A percentile compares a stretch with the other conserved stretches of the same genome.
Conservation (phyloP, 805 yeast genomes). For the Nakazawaea holstii region DNA sequence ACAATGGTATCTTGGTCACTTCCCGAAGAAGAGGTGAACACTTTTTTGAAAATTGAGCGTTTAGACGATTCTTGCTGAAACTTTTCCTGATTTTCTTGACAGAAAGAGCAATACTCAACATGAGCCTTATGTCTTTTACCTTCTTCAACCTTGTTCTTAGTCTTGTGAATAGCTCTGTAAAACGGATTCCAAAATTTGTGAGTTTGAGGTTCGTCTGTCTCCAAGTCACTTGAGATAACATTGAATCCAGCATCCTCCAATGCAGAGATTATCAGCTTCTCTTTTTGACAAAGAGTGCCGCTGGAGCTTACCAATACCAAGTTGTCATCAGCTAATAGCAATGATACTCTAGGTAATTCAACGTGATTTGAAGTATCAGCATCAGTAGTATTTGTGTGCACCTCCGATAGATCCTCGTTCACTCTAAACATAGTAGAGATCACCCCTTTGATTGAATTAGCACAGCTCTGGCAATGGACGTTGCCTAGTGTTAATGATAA, state of each 20-base stretch:
- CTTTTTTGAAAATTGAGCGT: constrained; percentile 10
- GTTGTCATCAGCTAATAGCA: constrained; percentile 20
- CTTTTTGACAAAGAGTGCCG: constrained; percentile 14
- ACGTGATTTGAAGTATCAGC: background rate
- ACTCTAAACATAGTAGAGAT: constrained; percentile 20
- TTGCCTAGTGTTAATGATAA: constrained; percentile 31
- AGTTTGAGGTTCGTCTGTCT: constrained; percentile 8
- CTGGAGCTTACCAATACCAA: constrained; percentile 23
- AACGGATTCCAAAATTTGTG: constrained; percentile 15
- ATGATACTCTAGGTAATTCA: constrained; percentile 14
- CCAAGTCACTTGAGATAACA: constrained; percentile 29
- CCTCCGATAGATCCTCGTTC: constrained; percentile 15
- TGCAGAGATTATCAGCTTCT: constrained; percentile 21
- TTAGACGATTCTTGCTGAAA: constrained; percentile 14
- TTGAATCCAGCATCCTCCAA: constrained; percentile 34
- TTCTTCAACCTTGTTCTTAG: constrained; percentile 17
- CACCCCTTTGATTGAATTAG: constrained; percentile 26
- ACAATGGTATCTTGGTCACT: constrained; percentile 13
- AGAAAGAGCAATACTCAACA: constrained; percentile 33
- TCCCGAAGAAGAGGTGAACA: constrained; percentile 11
- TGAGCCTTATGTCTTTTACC: constrained; percentile 26
- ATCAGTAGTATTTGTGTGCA: constrained; percentile 7
- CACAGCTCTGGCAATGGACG: constrained; percentile 54
- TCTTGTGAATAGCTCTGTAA: constrained; percentile 13
- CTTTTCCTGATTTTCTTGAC: constrained; percentile 24